These are phyloP conservation scores for Fraxinus americana DNA, from an alignment of 257 asterid species.

Conservation along the genomic window DNA sequence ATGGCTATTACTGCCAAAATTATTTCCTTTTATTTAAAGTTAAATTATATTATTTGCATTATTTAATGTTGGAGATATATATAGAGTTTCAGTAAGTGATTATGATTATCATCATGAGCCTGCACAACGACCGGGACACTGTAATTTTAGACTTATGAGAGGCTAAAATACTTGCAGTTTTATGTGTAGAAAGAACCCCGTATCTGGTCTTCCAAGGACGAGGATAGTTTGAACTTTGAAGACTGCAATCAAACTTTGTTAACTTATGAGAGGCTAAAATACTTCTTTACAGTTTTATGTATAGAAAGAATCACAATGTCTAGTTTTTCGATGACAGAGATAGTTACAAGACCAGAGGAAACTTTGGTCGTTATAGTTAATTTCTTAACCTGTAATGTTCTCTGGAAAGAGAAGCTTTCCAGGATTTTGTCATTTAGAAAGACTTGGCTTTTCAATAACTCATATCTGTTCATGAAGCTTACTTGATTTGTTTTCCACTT, in stretches of 20 bases:
- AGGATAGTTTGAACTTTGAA: background rate
- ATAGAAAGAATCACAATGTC: background rate
- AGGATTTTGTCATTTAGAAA: background rate
- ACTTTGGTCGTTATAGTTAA: background rate
- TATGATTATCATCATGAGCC: background rate
- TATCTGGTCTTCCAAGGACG: background rate
- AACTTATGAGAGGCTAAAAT: background rate
- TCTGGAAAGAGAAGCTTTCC: background rate
- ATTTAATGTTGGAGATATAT: slow-evolving; percentile 2
- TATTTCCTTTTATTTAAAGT: slow-evolving; percentile 8
- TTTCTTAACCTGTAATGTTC: background rate
- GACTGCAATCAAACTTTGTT: background rate
- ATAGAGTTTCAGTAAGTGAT: background rate
- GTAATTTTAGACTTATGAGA: background rate
- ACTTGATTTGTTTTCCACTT: slow-evolving; percentile 13
- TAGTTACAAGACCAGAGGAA: background rate
- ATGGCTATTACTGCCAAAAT: slow-evolving; percentile 27
- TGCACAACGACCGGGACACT: background rate
- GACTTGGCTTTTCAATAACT: slow-evolving; percentile 1
- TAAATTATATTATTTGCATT: slow-evolving; percentile 11
- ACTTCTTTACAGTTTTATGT: background rate
- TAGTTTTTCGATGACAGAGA: background rate
- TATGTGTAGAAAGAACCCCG: background rate
- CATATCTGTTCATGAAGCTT: slow-evolving; percentile 21
- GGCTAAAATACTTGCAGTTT: background rate